These are phyloP conservation scores for Sonneratia alba DNA, from an alignment of 345 rosid genomes.

Conservation along the genomic window DNA sequence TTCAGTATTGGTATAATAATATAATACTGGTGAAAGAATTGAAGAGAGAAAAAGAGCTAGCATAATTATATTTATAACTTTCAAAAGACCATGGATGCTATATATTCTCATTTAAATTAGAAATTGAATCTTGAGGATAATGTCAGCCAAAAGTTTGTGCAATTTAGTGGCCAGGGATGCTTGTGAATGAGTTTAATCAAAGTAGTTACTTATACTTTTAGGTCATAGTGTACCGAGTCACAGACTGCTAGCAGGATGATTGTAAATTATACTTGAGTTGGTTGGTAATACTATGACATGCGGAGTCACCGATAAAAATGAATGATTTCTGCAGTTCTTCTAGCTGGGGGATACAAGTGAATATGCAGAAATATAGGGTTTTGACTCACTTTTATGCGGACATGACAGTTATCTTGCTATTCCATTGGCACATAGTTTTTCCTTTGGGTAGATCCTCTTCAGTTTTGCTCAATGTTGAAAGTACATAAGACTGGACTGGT, in stretches of 20 bases:
- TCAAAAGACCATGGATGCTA: background rate
- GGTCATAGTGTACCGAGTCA: background rate
- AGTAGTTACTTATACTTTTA: background rate
- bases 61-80: background rate
- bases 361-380: background rate
- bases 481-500: background rate
- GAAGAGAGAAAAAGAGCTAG: background rate
- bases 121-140: background rate
- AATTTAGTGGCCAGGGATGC: background rate
- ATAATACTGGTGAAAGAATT: background rate
- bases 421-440: background rate
- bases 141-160: background rate
- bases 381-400: background rate
- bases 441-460: background rate
- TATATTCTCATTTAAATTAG: background rate
- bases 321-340: background rate
- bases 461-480: background rate
- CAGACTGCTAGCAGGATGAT: background rate
- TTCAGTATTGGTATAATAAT: background rate
- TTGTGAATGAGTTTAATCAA: background rate
- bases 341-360: background rate
- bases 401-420: background rate
- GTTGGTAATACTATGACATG: background rate
- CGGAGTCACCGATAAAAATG: background rate
- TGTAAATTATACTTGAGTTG: background rate